These are phyloP conservation scores for Penicillium tannophilum DNA, from an alignment of 495 filamentous ascomycete species.

Conservation along the genomic window DNA sequence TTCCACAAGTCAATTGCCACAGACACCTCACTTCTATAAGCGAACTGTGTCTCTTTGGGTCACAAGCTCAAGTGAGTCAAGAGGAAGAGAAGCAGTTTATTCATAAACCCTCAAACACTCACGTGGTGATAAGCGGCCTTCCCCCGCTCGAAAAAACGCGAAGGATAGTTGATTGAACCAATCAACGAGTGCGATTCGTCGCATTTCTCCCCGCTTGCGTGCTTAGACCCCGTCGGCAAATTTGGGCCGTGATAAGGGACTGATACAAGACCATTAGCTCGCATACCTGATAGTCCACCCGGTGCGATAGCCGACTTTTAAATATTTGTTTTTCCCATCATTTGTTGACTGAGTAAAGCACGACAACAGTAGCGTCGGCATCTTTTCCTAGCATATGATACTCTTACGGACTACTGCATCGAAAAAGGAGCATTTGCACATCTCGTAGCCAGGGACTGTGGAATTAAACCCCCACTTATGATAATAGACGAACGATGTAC, in stretches of 20 bases:
- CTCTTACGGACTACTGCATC: too few relatives aligned
- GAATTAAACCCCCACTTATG: too few relatives aligned
- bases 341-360: too few relatives aligned
- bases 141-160: background rate
- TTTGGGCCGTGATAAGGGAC: background rate
- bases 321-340: too few relatives aligned
- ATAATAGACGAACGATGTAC: too few relatives aligned
- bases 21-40: background rate
- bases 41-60: background rate
- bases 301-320: too few relatives aligned
- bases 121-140: conserved; percentile 9
- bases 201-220: background rate
- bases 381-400: too few relatives aligned
- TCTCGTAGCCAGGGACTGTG: too few relatives aligned
- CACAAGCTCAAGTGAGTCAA: background rate
- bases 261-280: background rate
- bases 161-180: background rate
- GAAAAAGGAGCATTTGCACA: too few relatives aligned
- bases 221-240: conserved; percentile 4
- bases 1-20: background rate
- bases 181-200: background rate
- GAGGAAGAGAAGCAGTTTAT: background rate
- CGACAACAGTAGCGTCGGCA: too few relatives aligned
- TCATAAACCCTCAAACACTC: background rate
- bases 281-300: too few relatives aligned